phyloP scores from a whole-genome alignment of 2,329 filamentous ascomycete species.

The Corinectria fuckeliana region DNA sequence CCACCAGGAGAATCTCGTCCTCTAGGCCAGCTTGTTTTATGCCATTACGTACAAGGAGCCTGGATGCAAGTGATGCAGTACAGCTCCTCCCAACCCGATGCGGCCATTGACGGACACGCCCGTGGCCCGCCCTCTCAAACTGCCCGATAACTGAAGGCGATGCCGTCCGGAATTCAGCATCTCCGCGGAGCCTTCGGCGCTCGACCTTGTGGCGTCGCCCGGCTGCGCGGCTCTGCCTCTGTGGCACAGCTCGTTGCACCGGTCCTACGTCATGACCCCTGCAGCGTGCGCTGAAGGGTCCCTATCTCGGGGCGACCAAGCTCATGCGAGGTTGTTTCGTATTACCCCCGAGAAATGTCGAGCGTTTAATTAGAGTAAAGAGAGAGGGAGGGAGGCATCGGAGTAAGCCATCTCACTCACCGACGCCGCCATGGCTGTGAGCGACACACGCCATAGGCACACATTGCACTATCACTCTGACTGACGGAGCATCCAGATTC shows the following conservation, averaged over 20 bases:
- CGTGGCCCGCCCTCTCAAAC: background rate
- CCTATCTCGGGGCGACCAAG: background rate
- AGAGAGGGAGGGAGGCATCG: background rate
- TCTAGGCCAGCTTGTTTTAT: background rate
- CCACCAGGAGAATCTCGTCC: background rate
- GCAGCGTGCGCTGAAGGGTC: slow-evolving; percentile 1
- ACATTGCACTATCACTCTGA: background rate
- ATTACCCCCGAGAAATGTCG: background rate
- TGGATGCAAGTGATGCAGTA: background rate
- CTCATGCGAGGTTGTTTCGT: background rate
- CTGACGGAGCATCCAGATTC: background rate
- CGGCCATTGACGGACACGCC: slow-evolving; percentile 3
- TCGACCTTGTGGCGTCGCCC: background rate
- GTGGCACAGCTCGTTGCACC: background rate
- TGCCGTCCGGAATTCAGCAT: slow-evolving; percentile 14
- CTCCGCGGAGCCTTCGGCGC: slow-evolving; percentile 19
- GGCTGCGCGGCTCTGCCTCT: slow-evolving; percentile 16
- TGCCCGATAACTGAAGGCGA: background rate
- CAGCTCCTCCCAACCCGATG: background rate
- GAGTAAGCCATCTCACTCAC: background rate
- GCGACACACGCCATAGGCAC: background rate
- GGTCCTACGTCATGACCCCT: slow-evolving; percentile 22
- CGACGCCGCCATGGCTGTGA: background rate
- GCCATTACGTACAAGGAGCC: slow-evolving; percentile 1
- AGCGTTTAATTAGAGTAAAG: background rate